A percentile compares a stretch with the other conserved stretches of the same genome.
phyloP scores from a whole-genome alignment of 139 green algal genomes.

The Micromonas commoda region DNA sequence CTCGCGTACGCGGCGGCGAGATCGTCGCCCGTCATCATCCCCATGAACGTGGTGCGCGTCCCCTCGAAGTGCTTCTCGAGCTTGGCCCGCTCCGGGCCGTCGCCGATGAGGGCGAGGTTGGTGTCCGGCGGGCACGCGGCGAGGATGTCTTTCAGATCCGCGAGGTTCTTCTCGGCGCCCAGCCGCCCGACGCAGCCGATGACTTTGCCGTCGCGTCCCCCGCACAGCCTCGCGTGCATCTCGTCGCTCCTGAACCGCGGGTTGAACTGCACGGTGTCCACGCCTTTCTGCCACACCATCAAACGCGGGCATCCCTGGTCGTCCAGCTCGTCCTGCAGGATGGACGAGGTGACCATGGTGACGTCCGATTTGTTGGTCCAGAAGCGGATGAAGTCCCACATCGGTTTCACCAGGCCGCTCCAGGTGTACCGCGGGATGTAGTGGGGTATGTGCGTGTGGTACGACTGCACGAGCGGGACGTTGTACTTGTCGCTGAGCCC shows the following conservation, averaged over 20 bases:
- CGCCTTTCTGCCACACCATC: slow-evolving; percentile 70
- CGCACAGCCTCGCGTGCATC: slow-evolving; percentile 61
- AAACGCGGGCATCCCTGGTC: slow-evolving; percentile 6
- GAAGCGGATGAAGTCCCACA: slow-evolving; percentile 87
- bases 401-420: slow-evolving; percentile 65
- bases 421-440: slow-evolving; percentile 64
- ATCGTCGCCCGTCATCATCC: slow-evolving; percentile 77
- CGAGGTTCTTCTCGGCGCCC: slow-evolving; percentile 66
- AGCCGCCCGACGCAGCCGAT: slow-evolving; percentile 91
- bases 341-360: slow-evolving; percentile 42
- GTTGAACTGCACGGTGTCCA: slow-evolving; percentile 86
- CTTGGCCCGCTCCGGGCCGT: slow-evolving; percentile 71
- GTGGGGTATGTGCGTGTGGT: slow-evolving; percentile 97
- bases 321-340: slow-evolving; percentile 37
- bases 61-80: slow-evolving; percentile 64
- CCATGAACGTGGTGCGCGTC: slow-evolving; percentile 41
- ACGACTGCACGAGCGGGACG: slow-evolving; percentile 84
- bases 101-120: slow-evolving; percentile 84
- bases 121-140: slow-evolving; percentile 42
- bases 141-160: slow-evolving; percentile 54
- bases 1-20: slow-evolving; percentile 84
- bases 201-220: slow-evolving; percentile 41
- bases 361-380: slow-evolving; percentile 53
- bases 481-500: slow-evolving; percentile 82
- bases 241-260: slow-evolving; percentile 57